Conservation (phyloP, 441 rosid species). For the Capsella rubella region DNA sequence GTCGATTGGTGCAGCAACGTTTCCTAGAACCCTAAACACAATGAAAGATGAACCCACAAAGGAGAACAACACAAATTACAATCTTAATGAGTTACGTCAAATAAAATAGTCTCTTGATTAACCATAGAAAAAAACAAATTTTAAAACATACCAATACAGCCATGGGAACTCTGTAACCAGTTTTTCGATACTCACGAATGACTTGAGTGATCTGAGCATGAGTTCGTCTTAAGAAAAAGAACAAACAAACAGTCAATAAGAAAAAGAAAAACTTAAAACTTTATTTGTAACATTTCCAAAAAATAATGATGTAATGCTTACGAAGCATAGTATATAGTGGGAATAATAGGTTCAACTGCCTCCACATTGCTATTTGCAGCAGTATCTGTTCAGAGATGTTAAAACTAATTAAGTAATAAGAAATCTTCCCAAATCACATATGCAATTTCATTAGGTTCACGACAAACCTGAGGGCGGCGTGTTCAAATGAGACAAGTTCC, state of each 20-base stretch:
- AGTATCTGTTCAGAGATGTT: slow-evolving; percentile 45
- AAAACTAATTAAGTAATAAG: neutral
- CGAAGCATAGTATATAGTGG: slow-evolving; percentile 84
- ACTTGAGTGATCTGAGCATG: slow-evolving; percentile 95
- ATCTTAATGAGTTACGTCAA: too few relatives aligned
- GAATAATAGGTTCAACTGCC: slow-evolving; percentile 65
- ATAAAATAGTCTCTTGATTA: neutral
- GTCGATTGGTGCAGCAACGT: slow-evolving; percentile 85
- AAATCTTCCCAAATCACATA: neutral
- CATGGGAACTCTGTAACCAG: slow-evolving; percentile 97
- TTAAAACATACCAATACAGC: slow-evolving; percentile 70
- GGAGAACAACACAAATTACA: too few relatives aligned
- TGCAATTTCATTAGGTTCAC: neutral
- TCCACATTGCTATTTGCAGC: slow-evolving; percentile 47
- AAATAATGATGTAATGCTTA: slow-evolving; percentile 48
- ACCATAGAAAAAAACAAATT: slow-evolving; percentile 5
- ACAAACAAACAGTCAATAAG: slow-evolving; percentile 14
- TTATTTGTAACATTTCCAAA: neutral
- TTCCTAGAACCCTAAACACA: slow-evolving; percentile 83
- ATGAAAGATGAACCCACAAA: too few relatives aligned
- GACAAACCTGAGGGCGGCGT: slow-evolving; percentile 70
- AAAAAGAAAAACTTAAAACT: neutral
- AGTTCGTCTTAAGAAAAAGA: slow-evolving; percentile 67
- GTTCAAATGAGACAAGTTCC: slow-evolving; percentile 54
- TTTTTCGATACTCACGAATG: slow-evolving; percentile 82